A percentile compares a stretch with the other conserved stretches of the same genome.
phyloP scores from a whole-genome alignment of 1,284 basidiomycete genomes.

The Neotropicomus parvogracilis region DNA sequence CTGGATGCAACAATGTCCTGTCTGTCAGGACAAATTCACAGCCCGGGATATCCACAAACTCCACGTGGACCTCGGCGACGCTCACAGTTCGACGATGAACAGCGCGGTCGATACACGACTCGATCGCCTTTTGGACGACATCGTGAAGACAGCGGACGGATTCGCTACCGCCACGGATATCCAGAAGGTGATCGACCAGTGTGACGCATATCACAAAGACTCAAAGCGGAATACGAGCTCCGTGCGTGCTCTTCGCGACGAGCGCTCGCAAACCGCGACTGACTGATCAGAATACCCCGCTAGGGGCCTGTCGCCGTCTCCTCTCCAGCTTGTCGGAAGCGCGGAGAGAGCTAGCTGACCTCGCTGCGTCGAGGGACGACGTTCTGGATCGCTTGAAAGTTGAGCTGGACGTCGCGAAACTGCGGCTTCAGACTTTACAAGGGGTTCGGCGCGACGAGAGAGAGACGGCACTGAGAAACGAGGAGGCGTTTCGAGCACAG shows the following conservation, averaged over 20 bases:
- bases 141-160: conserved; percentile 37
- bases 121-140: conserved; percentile 34
- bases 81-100: background rate
- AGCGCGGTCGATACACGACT: conserved; percentile 32
- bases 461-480: conserved; percentile 34
- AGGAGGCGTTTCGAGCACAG: conserved; percentile 37
- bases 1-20: conserved; percentile 33
- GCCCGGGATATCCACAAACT: conserved; percentile 32
- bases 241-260: too few species aligned
- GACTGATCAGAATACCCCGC: conserved; percentile 32
- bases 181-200: conserved; percentile 35
- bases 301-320: conserved; percentile 33
- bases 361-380: conserved; percentile 26
- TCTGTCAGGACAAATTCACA: conserved; percentile 33
- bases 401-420: conserved; percentile 26
- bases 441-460: conserved; percentile 35
- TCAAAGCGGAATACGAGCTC: conserved; percentile 28
- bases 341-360: conserved; percentile 31
- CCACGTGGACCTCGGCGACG: conserved; percentile 30
- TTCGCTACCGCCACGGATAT: conserved; percentile 37
- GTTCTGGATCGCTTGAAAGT: conserved; percentile 28
- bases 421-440: conserved; percentile 27
- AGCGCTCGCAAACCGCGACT: too few species aligned
- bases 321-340: conserved; percentile 33
- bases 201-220: conserved; percentile 37